Evolutionary conservation across 805 yeast genomes (phyloP).

Genomic region (Candida maesae): DNA sequence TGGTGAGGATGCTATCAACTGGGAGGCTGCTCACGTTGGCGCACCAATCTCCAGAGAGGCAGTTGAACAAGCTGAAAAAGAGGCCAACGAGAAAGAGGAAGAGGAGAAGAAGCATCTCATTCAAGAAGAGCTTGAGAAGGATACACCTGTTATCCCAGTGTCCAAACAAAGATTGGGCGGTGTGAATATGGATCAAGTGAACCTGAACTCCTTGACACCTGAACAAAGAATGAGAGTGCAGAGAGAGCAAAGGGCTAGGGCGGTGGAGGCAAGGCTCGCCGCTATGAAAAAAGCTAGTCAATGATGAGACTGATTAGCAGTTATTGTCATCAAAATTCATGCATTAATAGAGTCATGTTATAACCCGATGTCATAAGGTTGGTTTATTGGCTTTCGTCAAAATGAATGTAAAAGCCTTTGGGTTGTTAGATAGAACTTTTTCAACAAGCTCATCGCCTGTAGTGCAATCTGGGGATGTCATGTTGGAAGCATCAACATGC

Average conservation of each 20-base stretch:
- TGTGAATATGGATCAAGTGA: constrained; percentile 33
- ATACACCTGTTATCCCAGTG: constrained; percentile 25
- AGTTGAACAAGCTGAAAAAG: constrained; percentile 40
- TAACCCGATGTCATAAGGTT: too few relatives aligned
- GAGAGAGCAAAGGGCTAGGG: constrained; percentile 94
- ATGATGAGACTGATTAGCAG: neutral
- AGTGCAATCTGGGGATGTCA: constrained; percentile 11
- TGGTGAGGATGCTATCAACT: constrained; percentile 68
- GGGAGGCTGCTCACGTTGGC: constrained; percentile 67
- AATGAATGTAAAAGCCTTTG: constrained; percentile 35
- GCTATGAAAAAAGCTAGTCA: constrained; percentile 22
- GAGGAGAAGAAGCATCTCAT: constrained; percentile 38
- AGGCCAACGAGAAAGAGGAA: constrained; percentile 34
- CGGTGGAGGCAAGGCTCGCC: constrained; percentile 81
- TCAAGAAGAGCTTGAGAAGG: constrained; percentile 41
- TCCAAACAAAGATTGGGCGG: constrained; percentile 35
- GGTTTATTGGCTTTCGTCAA: constrained; percentile 37
- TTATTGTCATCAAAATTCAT: neutral
- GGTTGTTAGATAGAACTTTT: constrained; percentile 24
- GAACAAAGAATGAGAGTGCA: constrained; percentile 74
- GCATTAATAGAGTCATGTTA: constrained; percentile 13
- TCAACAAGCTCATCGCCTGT: constrained; percentile 34
- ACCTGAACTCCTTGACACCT: constrained; percentile 59
- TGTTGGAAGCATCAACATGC: constrained; percentile 53
- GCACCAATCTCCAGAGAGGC: constrained; percentile 53